phyloP scores from a whole-genome alignment of 352 stramenopile species.

The Globisporangium splendens region DNA sequence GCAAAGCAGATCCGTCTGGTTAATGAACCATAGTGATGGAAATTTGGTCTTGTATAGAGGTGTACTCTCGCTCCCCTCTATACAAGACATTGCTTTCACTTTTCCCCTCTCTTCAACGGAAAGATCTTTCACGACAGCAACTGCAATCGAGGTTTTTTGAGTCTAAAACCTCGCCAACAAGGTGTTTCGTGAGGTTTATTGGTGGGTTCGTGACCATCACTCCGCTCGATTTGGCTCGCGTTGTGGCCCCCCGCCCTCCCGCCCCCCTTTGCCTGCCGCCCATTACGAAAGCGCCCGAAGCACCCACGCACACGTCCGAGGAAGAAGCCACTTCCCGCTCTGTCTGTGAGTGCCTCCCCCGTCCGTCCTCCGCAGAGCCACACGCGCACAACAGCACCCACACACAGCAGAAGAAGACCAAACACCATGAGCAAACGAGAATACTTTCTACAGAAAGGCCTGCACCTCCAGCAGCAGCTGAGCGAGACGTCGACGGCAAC shows the following conservation, averaged over 20 bases:
- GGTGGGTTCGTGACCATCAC: constrained; percentile 4
- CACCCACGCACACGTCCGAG: neutral
- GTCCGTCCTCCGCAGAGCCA: constrained; percentile 1
- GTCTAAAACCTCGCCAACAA: constrained; percentile 1
- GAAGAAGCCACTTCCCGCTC: neutral
- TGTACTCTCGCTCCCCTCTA: neutral
- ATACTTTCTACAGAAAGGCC: constrained; percentile 79
- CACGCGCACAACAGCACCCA: constrained; percentile 10
- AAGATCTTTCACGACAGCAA: constrained; percentile 12
- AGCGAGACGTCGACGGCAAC: constrained; percentile 42
- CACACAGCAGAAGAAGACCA: constrained; percentile 31
- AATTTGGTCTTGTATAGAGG: neutral
- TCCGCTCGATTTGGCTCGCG: constrained; percentile 9
- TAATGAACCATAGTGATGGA: neutral
- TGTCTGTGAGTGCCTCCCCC: neutral
- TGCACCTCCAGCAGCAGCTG: constrained; percentile 74
- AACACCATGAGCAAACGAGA: constrained; percentile 82
- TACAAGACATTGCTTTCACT: neutral
- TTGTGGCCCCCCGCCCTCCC: neutral
- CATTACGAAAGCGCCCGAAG: constrained; percentile 12
- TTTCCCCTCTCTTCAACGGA: constrained; percentile 8
- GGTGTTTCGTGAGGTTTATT: neutral
- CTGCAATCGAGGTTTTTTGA: neutral
- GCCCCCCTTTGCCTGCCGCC: constrained; percentile 11
- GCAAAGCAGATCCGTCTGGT: too few relatives aligned